phyloP scores from a whole-genome alignment of 495 filamentous ascomycete species.

The Penicillium manginii region DNA sequence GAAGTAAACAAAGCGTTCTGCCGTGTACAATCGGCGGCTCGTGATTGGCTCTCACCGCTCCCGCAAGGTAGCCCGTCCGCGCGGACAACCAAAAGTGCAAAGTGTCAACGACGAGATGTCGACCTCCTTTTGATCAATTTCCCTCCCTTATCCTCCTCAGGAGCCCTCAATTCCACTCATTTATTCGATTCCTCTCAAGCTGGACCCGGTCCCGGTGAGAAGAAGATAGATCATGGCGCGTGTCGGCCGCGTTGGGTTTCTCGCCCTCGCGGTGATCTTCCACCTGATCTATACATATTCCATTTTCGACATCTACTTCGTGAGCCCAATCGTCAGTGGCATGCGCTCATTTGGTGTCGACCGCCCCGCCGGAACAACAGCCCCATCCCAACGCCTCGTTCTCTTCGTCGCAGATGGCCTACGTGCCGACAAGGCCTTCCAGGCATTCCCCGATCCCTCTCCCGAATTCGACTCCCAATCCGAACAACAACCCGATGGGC shows the following conservation, averaged over 20 bases:
- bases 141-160: conserved; percentile 17
- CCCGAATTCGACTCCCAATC: conserved; percentile 50
- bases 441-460: conserved; percentile 89
- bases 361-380: conserved; percentile 58
- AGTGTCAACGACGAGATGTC: conserved; percentile 7
- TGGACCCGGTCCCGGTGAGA: conserved; percentile 12
- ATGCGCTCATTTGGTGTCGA: conserved; percentile 82
- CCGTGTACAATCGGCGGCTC: conserved; percentile 28
- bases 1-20: conserved; percentile 17
- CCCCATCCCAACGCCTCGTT: conserved; percentile 87
- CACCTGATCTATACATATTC: conserved; percentile 94
- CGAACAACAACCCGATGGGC: conserved; percentile 53
- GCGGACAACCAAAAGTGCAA: background rate
- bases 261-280: conserved; percentile 89
- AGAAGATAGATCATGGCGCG: conserved; percentile 65
- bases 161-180: conserved; percentile 25
- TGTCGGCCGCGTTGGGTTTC: conserved; percentile 82
- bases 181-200: conserved; percentile 5
- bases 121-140: conserved; percentile 27
- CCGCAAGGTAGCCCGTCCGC: conserved; percentile 17
- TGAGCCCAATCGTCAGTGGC: conserved; percentile 94
- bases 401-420: conserved; percentile 98
- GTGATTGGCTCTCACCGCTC: conserved; percentile 41
- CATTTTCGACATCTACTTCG: conserved; percentile 99
- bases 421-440: conserved; percentile 97